These are phyloP conservation scores for Dendrothele bispora DNA, from an alignment of 768 basidiomycete genomes.

Conservation along the genomic window DNA sequence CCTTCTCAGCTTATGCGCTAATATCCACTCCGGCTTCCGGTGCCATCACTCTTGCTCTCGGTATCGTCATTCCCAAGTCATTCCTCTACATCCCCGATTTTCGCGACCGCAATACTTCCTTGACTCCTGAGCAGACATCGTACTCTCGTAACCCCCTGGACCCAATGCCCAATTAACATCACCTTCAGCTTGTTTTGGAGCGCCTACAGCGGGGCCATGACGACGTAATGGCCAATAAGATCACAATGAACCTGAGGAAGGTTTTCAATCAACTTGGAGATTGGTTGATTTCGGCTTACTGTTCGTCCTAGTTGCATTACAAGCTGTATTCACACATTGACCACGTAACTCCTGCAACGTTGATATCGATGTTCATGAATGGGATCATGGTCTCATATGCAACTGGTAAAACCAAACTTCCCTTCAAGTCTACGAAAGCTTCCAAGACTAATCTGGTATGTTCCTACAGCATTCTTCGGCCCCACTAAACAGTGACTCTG, in stretches of 20 bases:
- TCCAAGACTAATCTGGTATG: too few species aligned
- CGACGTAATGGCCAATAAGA: constrained; percentile 43
- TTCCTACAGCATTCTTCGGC: constrained; percentile 32
- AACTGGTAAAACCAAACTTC: constrained; percentile 40
- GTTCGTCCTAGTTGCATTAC: too few species aligned
- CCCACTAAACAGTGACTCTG: constrained; percentile 32
- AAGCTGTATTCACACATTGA: too few species aligned
- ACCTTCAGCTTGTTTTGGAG: constrained; percentile 38
- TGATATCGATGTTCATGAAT: constrained; percentile 55
- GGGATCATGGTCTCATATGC: constrained; percentile 49
- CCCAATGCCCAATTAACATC: too few species aligned
- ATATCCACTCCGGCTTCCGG: constrained; percentile 48
- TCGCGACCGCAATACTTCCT: constrained; percentile 46
- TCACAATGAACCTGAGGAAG: constrained; percentile 37
- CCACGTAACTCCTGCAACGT: too few species aligned
- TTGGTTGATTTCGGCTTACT: constrained; percentile 49
- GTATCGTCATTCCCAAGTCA: constrained; percentile 30
- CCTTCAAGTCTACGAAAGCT: too few species aligned
- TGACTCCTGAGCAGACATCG: constrained; percentile 44
- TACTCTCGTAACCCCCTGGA: too few species aligned
- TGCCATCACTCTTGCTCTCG: constrained; percentile 40
- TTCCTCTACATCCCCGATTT: constrained; percentile 47
- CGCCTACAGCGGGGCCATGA: constrained; percentile 51
- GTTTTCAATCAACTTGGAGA: constrained; percentile 39
- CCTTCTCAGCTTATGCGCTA: too few species aligned